A percentile compares a stretch with the other conserved stretches of the same genome.
Evolutionary conservation across 768 basidiomycete species (phyloP).

Genomic region (Phanerochaete sordida): DNA sequence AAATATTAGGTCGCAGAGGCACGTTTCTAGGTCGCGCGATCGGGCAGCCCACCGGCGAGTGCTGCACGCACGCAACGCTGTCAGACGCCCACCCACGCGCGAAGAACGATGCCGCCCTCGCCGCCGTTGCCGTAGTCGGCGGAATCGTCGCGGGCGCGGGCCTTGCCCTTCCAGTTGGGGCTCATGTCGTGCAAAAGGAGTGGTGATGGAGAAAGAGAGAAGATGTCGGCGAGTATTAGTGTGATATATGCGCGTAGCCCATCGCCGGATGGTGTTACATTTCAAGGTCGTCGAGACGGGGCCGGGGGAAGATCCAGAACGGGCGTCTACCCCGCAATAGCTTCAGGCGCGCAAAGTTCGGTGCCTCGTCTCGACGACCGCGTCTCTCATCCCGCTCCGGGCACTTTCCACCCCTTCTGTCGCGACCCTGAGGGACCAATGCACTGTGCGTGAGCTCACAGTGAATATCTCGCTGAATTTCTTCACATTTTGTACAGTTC

Average conservation of each 20-base stretch:
- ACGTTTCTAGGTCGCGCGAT: no score
- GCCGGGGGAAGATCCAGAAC: not conserved
- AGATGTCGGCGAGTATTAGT: not conserved
- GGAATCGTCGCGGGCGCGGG: slow-evolving; percentile 2
- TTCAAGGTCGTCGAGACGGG: not conserved
- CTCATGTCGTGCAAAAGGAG: slow-evolving; percentile 1
- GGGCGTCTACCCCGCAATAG: not conserved
- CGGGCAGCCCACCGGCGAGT: no score
- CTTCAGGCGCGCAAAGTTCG: not conserved
- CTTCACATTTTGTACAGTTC: not conserved
- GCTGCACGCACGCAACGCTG: no score
- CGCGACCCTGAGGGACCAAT: not conserved
- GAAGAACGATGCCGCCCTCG: slow-evolving; percentile 54
- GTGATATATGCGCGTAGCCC: not conserved
- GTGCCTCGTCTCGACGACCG: not conserved
- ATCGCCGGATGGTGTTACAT: not conserved
- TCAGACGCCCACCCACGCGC: no score
- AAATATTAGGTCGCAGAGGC: no score
- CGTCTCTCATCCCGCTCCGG: not conserved
- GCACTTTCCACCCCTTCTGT: not conserved
- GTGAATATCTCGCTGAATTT: not conserved
- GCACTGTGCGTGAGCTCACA: not conserved
- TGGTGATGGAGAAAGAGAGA: not conserved
- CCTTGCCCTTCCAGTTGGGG: slow-evolving; percentile 14
- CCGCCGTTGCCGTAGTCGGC: slow-evolving; percentile 44